Base-by-base conservation (phyloP, 495 filamentous ascomycete genomes). In the Achaetomiella virescens region DNA sequence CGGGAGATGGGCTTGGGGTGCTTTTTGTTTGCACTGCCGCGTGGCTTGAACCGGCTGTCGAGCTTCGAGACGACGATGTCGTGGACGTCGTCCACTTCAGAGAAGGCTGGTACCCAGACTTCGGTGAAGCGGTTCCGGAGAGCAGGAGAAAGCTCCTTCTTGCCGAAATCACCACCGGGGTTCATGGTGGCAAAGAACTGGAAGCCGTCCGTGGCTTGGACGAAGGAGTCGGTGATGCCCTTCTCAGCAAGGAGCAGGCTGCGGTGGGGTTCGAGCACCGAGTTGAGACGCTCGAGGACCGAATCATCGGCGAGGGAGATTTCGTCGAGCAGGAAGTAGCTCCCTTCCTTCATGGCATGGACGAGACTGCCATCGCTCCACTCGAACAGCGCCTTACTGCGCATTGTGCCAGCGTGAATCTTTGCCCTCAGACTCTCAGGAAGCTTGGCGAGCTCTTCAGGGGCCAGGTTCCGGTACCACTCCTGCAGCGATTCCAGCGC, bases 161-260 rank as follows among this genome's bases (percentile, higher is more conserved):
- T 99, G 52, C 95, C 95, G 67, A 96, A 97, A 64, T 99, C 95
- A 52, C 95, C 95, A 36, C 93, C 95, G 9, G 95, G 95, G 60
- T 99, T 99, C 95, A 99, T 99, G 2, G 95, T 99, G 15, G 95
- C 92, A 44, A 97, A 75, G 65, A 97, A 96, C 66, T 97, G 92
- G 71, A 97, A 99, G 1, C 88, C 90, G 25, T 85, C 77, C n/a
- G 78, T 69, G 20, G 87, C 95, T 36, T 79, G 76, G 37, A 99
- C 76, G 60, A 88, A 83, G 7, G 90, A 87, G 63, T 93, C 84
- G 31, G 84, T 77, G 1, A 87, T 80, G 0, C 93, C 95, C 68
- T 97, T 97, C 69, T 99, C 95, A 2, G 95, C 95, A 18, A 99
- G 81, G 12, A 96, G 77, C 27, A 99, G 82, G 0, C 86, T 89